A percentile compares a stretch with the other conserved stretches of the same genome.
Evolutionary conservation across 139 green algal species (phyloP).

Genomic region (Tetraselmis chui): DNA sequence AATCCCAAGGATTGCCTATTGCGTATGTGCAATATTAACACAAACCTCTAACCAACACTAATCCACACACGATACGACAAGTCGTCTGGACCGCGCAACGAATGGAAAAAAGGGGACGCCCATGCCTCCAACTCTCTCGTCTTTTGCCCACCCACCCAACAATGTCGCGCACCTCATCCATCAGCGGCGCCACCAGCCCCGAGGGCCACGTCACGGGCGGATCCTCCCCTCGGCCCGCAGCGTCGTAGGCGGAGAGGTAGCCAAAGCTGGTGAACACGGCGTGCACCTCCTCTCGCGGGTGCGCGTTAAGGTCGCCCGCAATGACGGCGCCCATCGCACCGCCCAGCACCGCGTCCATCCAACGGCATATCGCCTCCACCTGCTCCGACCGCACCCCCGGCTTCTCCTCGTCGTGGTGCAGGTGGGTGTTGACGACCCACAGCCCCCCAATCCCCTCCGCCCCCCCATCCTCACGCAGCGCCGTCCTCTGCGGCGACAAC

Average conservation of each 20-base stretch:
- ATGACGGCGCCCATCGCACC: constrained; percentile 30
- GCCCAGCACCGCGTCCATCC: constrained; percentile 28
- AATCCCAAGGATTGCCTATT: no score
- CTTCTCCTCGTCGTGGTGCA: constrained; percentile 30
- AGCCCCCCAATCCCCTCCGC: constrained; percentile 10
- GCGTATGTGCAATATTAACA: no score
- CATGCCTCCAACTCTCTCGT: no score
- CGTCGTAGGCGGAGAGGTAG: constrained; percentile 25
- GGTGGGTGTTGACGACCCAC: constrained; percentile 44
- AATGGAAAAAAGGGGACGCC: no score
- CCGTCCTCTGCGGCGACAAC: neutral
- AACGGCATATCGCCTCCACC: constrained; percentile 20
- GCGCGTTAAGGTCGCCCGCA: constrained; percentile 41
- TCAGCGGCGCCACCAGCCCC: constrained; percentile 36
- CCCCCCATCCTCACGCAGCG: neutral
- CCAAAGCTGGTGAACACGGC: constrained; percentile 7
- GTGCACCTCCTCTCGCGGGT: constrained; percentile 29
- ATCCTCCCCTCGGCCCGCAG: constrained; percentile 18
- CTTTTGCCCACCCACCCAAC: no score
- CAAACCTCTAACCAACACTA: no score
- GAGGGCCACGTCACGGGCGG: constrained; percentile 37
- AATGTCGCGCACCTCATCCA: constrained; percentile 26
- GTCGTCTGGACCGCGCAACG: no score
- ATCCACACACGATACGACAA: no score
- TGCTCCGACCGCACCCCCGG: neutral